Evolutionary conservation across 345 rosid genomes (phyloP), one percentile per base, ranked within the genome.

Genomic region (Balakata baccata): DNA sequence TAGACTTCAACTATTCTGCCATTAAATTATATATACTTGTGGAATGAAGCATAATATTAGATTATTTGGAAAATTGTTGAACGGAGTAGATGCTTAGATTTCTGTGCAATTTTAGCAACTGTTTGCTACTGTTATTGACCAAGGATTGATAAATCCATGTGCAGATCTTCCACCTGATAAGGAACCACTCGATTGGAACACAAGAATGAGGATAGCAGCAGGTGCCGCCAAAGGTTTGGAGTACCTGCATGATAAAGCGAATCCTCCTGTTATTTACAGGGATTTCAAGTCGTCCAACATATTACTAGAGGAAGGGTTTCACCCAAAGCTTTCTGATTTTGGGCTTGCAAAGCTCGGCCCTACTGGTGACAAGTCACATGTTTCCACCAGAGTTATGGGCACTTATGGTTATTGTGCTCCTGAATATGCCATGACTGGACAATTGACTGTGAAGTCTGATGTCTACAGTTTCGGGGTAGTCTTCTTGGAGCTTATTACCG

Each of bases 341-440:
- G 99, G 99, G 17, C 92, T 95, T 25, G 98, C 99, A 52, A 95
- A 95, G 84, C 96, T 95, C 13, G 99, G 99, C 67, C 99, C 99
- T 49, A 87, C 88, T 4, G 99, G 98, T 67, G 99, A 95, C 83
- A 92, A 95, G 72, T 95, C 99, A 10, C 99, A 92, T 75, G 98
- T 95, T 77, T 95, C 99, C 72, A 95, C 99, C 67, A 87, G 99
- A 81, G 99, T 96, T 56, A 96, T 93, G 99, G 99, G 98, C 25
- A 96, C 99, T 34, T 96, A 96, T 68, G 99, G 99, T 43, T 93
- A 96, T 67, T 96, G 99, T 85, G 99, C 99, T 78, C 99, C 98
- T 0, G 98, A 96, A 79, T 96, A 96, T 61, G 98, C 99, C 81
- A 96, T 96, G 99, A 96, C 99, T 4, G 99, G 99, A 50, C 99